Conservation (phyloP, 164 flowering plant genomes). For the Vitis amurensis region DNA sequence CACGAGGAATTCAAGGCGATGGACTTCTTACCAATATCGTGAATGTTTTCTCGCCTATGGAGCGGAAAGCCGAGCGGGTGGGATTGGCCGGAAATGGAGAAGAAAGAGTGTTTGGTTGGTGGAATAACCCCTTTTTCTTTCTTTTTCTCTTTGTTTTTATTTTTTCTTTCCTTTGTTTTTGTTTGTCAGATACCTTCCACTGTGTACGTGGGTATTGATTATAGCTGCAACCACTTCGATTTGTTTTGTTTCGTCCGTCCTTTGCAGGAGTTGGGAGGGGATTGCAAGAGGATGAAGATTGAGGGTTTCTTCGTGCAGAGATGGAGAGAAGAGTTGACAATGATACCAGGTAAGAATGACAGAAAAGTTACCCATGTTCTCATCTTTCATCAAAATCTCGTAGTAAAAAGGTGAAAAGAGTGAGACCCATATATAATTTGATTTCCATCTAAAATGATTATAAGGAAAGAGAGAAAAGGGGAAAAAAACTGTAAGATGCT, state of each 20-base stretch:
- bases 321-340: slow-evolving; percentile 15
- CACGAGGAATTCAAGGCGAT: too few species aligned
- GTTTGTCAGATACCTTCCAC: slow-evolving; percentile 16
- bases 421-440: slow-evolving; percentile 4
- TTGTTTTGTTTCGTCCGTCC: slow-evolving; percentile 5
- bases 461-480: not conserved
- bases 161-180: not conserved
- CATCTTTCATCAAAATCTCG: slow-evolving; percentile 28
- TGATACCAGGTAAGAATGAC: slow-evolving; percentile 37
- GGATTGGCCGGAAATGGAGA: slow-evolving; percentile 5
- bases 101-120: slow-evolving; percentile 17
- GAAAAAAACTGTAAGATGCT: slow-evolving; percentile 20
- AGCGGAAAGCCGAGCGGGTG: not conserved
- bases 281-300: slow-evolving; percentile 10
- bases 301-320: not conserved
- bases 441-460: slow-evolving; percentile 6
- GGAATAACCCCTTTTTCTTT: not conserved
- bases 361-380: slow-evolving; percentile 12
- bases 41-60: slow-evolving; percentile 16
- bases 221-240: not conserved
- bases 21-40: too few species aligned
- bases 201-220: not conserved
- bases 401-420: slow-evolving; percentile 21
- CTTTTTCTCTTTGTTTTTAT: too few species aligned
- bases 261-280: slow-evolving; percentile 22